A percentile compares a stretch with the other conserved stretches of the same genome.
These are phyloP conservation scores for Pestalotiopsis sp. DNA, from an alignment of 2,329 filamentous ascomycete genomes.

Conservation along the genomic window DNA sequence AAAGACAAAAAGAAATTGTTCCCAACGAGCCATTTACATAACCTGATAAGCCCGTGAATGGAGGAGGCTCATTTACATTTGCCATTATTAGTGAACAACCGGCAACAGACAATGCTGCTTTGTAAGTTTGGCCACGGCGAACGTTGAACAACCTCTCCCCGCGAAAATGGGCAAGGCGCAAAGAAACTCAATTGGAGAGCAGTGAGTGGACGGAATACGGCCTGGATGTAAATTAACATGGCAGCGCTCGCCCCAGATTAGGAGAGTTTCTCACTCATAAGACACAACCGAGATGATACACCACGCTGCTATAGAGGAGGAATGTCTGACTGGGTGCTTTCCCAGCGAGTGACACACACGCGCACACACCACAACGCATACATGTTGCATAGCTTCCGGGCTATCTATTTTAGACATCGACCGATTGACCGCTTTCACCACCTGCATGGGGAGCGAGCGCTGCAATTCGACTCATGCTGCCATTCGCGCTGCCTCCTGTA, in stretches of 20 bases:
- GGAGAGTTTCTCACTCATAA: not conserved
- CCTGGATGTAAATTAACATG: not conserved
- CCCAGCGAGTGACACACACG: not conserved
- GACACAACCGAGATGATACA: not conserved
- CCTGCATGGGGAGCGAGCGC: not conserved
- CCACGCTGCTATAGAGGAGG: not conserved
- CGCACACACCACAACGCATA: not conserved
- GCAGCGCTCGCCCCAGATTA: not conserved
- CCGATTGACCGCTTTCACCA: no score
- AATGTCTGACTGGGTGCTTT: no score
- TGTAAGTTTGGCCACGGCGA: constrained; percentile 1
- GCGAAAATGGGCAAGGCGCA: not conserved
- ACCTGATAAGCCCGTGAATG: not conserved
- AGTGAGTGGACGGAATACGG: constrained; percentile 6
- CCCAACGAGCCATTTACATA: no score
- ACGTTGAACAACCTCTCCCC: not conserved
- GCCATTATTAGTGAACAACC: not conserved
- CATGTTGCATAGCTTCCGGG: no score
- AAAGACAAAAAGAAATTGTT: no score
- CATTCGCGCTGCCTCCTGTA: not conserved
- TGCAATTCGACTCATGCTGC: not conserved
- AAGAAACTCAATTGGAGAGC: not conserved
- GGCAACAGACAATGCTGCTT: not conserved
- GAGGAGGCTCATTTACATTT: not conserved
- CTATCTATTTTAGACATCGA: no score